Conservation (phyloP, 2,329 filamentous ascomycete genomes). For the Penicillium hordei region DNA sequence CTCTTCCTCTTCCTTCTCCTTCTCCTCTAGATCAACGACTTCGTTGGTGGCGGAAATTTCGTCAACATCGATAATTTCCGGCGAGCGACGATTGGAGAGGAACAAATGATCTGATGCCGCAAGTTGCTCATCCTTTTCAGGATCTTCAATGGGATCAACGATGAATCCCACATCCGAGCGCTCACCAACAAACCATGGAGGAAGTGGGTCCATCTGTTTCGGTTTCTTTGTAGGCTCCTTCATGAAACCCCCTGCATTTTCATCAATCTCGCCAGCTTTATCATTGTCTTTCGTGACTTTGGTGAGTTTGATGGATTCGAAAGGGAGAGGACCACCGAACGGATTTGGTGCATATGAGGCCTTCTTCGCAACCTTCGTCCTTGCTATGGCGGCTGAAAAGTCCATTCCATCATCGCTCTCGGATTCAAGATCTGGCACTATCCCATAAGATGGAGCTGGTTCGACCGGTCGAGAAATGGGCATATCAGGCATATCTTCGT, state of each 20-base stretch:
- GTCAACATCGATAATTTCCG: conserved; percentile 44
- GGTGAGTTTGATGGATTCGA: conserved; percentile 75
- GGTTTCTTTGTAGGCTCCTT: conserved; percentile 43
- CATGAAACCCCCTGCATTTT: conserved; percentile 65
- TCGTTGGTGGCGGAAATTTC: conserved; percentile 29
- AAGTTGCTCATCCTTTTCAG: conserved; percentile 23
- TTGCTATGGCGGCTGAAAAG: conserved; percentile 71
- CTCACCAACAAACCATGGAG: conserved; percentile 49
- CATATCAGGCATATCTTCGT: conserved; percentile 41
- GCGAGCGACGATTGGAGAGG: conserved; percentile 33
- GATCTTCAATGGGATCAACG: conserved; percentile 25
- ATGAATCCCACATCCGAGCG: conserved; percentile 36
- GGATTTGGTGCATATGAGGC: conserved; percentile 44
- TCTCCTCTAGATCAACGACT: conserved; percentile 35
- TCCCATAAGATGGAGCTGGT: conserved; percentile 24
- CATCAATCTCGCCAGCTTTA: conserved; percentile 54
- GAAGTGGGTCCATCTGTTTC: conserved; percentile 38
- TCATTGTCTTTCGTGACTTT: conserved; percentile 48
- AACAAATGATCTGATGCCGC: conserved; percentile 27
- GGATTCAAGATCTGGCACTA: conserved; percentile 33
- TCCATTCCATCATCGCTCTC: conserved; percentile 74
- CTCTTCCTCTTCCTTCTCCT: conserved; percentile 12
- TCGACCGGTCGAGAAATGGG: conserved; percentile 50
- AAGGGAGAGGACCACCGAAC: conserved; percentile 81
- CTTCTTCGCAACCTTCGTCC: conserved; percentile 64